Evolutionary conservation across 352 stramenopile genomes (phyloP).

Genomic region (Pythium plurisporium): DNA sequence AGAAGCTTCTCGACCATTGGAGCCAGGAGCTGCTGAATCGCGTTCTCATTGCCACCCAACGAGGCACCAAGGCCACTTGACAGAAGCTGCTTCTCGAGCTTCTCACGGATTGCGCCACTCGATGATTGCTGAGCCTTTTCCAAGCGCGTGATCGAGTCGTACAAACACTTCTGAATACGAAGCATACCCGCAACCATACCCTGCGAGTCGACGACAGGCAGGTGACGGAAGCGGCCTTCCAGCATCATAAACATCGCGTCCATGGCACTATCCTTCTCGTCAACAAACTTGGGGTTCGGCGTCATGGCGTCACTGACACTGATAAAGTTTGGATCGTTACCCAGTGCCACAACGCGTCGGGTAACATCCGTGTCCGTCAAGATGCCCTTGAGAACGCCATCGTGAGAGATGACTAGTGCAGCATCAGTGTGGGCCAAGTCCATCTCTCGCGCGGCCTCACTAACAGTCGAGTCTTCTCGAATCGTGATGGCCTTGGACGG

Average conservation of each 20-base stretch:
- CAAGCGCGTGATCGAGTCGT: constrained; percentile 96
- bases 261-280: constrained; percentile 86
- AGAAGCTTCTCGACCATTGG: constrained; percentile 87
- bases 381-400: constrained; percentile 92
- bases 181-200: constrained; percentile 94
- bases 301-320: constrained; percentile 85
- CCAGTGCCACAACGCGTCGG: constrained; percentile 75
- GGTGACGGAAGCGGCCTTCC: constrained; percentile 93
- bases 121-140: constrained; percentile 88
- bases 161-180: constrained; percentile 98
- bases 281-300: constrained; percentile 84
- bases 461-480: constrained; percentile 76
- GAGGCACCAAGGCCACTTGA: constrained; percentile 41
- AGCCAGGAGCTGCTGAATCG: constrained; percentile 66
- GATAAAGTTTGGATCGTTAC: constrained; percentile 83
- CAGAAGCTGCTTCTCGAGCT: constrained; percentile 75
- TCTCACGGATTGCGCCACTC: constrained; percentile 63
- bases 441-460: constrained; percentile 89
- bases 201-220: constrained; percentile 92
- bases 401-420: constrained; percentile 88
- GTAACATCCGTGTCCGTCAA: constrained; percentile 93
- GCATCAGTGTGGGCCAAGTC: constrained; percentile 88
- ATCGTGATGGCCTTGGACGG: constrained; percentile 90
- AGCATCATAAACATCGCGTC: constrained; percentile 91
- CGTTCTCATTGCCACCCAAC: constrained; percentile 52